These are phyloP conservation scores for Aspergillus ochraceoroseus DNA, from an alignment of 2,329 filamentous ascomycete species.

Conservation along the genomic window DNA sequence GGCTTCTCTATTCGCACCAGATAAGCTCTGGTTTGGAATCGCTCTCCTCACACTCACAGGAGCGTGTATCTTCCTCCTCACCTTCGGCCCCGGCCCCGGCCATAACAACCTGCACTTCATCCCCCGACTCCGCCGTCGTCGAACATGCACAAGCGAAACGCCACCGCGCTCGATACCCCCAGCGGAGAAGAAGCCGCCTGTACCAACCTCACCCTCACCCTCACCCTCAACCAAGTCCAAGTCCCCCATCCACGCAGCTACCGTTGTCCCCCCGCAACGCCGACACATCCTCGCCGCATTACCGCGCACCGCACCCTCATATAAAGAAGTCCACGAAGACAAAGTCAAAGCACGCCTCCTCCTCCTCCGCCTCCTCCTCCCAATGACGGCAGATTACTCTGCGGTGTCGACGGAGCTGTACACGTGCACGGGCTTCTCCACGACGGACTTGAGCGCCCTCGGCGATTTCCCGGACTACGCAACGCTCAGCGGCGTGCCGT, in stretches of 20 bases:
- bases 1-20: slow-evolving; percentile 17
- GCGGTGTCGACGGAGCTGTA: slow-evolving; percentile 42
- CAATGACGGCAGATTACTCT: slow-evolving; percentile 42
- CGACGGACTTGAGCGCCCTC: slow-evolving; percentile 62
- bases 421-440: slow-evolving; percentile 65
- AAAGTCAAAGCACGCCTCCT: slow-evolving; percentile 33
- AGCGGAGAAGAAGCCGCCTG: slow-evolving; percentile 43
- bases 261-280: slow-evolving; percentile 51
- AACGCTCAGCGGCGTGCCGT: slow-evolving; percentile 65
- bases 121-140: slow-evolving; percentile 35
- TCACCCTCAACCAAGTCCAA: slow-evolving; percentile 26
- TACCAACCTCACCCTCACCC: too few species aligned
- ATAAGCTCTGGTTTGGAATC: slow-evolving; percentile 22
- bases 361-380: slow-evolving; percentile 39
- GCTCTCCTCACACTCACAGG: slow-evolving; percentile 17
- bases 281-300: slow-evolving; percentile 44
- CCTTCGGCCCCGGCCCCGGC: too few species aligned
- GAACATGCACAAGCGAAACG: slow-evolving; percentile 48
- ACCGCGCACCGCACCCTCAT: slow-evolving; percentile 10
- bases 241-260: slow-evolving; percentile 40
- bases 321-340: slow-evolving; percentile 29
- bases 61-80: slow-evolving; percentile 7
- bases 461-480: slow-evolving; percentile 79
- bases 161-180: slow-evolving; percentile 52
- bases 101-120: too few species aligned